A percentile compares a stretch with the other conserved stretches of the same genome.
phyloP scores from a whole-genome alignment of 345 rosid genomes.

The Corymbia maculata region DNA sequence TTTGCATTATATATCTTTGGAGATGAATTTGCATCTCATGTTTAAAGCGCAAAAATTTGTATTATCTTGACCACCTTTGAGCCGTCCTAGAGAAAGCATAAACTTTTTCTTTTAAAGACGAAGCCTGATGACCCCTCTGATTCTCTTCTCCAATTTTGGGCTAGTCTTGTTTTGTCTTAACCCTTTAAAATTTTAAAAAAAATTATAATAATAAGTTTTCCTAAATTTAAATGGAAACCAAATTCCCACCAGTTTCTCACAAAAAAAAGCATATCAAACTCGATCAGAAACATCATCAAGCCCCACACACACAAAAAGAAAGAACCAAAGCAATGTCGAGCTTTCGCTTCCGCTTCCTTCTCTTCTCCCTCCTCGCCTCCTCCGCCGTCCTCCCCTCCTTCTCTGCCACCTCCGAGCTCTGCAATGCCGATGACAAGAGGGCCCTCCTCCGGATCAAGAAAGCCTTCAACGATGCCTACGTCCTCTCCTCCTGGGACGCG shows the following conservation, averaged over 20 bases:
- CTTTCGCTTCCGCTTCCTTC: background rate
- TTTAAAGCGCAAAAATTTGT: background rate
- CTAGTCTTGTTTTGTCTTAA: background rate
- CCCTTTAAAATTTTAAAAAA: no score
- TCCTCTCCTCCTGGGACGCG: background rate
- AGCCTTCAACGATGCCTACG: background rate
- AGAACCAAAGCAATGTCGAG: background rate
- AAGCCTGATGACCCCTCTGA: background rate
- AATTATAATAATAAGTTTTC: no score
- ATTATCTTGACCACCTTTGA: background rate
- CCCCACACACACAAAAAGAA: background rate
- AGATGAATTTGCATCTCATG: background rate
- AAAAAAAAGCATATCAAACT: background rate
- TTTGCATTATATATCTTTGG: background rate
- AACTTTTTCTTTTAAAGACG: background rate
- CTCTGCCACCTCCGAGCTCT: background rate
- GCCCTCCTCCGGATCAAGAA: slow-evolving; percentile 1
- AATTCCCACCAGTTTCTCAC: background rate
- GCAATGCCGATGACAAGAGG: slow-evolving; percentile 2
- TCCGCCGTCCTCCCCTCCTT: background rate
- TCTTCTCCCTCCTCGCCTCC: background rate
- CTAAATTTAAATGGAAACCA: background rate
- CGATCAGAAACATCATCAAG: background rate
- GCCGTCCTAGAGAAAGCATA: background rate
- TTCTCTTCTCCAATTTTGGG: background rate